phyloP scores from a whole-genome alignment of 2,329 filamentous ascomycete genomes.

The Exophiala sp. region DNA sequence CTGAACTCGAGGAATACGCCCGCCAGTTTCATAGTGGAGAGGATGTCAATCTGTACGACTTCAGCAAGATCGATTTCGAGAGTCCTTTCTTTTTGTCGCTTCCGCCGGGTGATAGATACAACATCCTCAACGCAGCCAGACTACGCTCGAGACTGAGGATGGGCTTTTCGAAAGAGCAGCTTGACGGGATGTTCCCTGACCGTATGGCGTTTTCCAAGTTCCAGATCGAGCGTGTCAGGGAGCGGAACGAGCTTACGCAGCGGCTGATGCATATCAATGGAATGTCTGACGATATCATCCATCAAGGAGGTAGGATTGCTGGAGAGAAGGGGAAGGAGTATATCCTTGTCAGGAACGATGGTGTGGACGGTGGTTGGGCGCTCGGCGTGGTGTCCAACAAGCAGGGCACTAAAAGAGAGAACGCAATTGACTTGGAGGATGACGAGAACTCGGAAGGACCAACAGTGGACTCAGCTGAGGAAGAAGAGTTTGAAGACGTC shows the following conservation, averaged over 20 bases:
- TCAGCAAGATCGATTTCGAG: conserved; percentile 97
- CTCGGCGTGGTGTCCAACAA: conserved; percentile 88
- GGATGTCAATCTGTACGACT: conserved; percentile 86
- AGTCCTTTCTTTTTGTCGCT: conserved; percentile 91
- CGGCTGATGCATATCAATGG: conserved; percentile 91
- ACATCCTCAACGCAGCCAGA: conserved; percentile 91
- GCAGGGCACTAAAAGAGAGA: conserved; percentile 72
- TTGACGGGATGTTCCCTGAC: conserved; percentile 95
- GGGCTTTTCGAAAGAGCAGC: conserved; percentile 93
- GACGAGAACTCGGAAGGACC: conserved; percentile 44
- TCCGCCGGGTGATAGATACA: conserved; percentile 87
- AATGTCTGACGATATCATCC: conserved; percentile 67
- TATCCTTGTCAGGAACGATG: conserved; percentile 91
- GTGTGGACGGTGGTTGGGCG: conserved; percentile 92
- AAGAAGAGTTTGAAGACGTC: conserved; percentile 84
- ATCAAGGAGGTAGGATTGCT: conserved; percentile 52
- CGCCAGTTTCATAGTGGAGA: conserved; percentile 87
- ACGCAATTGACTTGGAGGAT: conserved; percentile 86
- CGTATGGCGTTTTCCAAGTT: conserved; percentile 96
- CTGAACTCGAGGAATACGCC: conserved; percentile 91
- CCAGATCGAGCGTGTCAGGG: conserved; percentile 88
- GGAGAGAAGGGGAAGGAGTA: conserved; percentile 90
- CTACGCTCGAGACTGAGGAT: conserved; percentile 84
- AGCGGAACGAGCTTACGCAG: conserved; percentile 92
- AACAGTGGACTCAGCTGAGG: conserved; percentile 41